Evolutionary conservation across 768 basidiomycete genomes (phyloP), one percentile per base, ranked within the genome.

Genomic region (Cubamyces lactineus): DNA sequence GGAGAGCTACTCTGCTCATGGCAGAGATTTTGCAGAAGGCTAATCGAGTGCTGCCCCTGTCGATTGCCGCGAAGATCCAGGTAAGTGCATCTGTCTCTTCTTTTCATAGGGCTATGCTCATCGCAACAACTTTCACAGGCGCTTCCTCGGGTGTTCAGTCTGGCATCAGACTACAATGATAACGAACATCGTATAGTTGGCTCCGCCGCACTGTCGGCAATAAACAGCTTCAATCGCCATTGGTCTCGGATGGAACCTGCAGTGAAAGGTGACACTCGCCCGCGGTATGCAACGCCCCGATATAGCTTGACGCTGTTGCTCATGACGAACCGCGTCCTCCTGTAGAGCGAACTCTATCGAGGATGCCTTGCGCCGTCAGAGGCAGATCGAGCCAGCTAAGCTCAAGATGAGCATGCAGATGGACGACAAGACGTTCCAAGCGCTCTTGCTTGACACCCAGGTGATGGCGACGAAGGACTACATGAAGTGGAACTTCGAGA

Each of bases 201-300:
- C 3, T 88, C 91, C 15, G 84, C 90, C 3, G 87, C 95, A 0
- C 77, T 99, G 54, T 87, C 92, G 0, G 87, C 91, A 0, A 93
- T 99, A 45, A 94, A 96, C 69, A 94, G 91, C 69, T 88, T 96
- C 73, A 94, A 96, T 69, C 88, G 96, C n/a, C 95, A 97, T 73
- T 84, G 85, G 59, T 77, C 86, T 7, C 84, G 91, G 49, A 68
- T 92, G 40, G 87, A 91, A 69, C 85, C 89, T 15, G 75, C 73
- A 9, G 53, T 54, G 30, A 87, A 68, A 43, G 70, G 84, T 66
- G 80, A 80, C 64, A 73, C 81, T 45, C 84, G 92, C 40, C 86
- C 86, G 57, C 82, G 92, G 92, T 90, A 64, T 39, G 78, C 59
- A 23, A 51, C 16, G 57, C 15, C 16, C 19, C 15, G 2, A 17